Evolutionary conservation across 495 filamentous ascomycete genomes (phyloP).

Genomic region (Aspergillus carlsbadensis): DNA sequence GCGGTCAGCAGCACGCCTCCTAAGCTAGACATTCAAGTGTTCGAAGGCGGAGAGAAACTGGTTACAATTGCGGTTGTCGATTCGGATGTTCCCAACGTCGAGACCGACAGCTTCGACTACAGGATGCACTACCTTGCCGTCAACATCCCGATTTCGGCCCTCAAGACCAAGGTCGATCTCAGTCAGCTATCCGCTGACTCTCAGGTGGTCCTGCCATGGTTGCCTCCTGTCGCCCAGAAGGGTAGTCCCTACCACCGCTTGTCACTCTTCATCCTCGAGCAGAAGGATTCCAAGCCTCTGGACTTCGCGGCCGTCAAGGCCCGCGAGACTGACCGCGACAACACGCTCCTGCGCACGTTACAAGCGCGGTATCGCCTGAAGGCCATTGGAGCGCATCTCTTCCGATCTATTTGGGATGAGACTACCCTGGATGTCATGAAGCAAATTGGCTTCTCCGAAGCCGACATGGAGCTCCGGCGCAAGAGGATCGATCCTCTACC

Average conservation of each 20-base stretch:
- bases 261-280: conserved; percentile 77
- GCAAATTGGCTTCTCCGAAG: conserved; percentile 67
- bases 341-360: conserved; percentile 71
- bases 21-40: conserved; percentile 78
- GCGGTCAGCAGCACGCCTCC: conserved; percentile 65
- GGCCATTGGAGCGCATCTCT: conserved; percentile 80
- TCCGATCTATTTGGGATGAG: conserved; percentile 88
- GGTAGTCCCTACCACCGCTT: conserved; percentile 90
- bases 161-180: conserved; percentile 51
- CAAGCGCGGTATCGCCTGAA: conserved; percentile 63
- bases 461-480: conserved; percentile 80
- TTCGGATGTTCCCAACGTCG: conserved; percentile 80
- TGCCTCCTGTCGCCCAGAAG: conserved; percentile 83
- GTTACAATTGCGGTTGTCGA: conserved; percentile 85
- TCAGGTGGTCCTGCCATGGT: conserved; percentile 74
- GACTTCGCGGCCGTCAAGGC: conserved; percentile 60
- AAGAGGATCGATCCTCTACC: conserved; percentile 61
- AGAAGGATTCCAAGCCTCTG: conserved; percentile 59
- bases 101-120: conserved; percentile 73
- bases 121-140: conserved; percentile 82
- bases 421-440: conserved; percentile 82
- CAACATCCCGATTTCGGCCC: conserved; percentile 61
- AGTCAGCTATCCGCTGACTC: conserved; percentile 50
- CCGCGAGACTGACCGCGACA: conserved; percentile 53
- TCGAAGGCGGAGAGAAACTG: conserved; percentile 75